Conservation (phyloP, 2,329 filamentous ascomycete genomes). For the Neophaeococcomyces mojaviensis region DNA sequence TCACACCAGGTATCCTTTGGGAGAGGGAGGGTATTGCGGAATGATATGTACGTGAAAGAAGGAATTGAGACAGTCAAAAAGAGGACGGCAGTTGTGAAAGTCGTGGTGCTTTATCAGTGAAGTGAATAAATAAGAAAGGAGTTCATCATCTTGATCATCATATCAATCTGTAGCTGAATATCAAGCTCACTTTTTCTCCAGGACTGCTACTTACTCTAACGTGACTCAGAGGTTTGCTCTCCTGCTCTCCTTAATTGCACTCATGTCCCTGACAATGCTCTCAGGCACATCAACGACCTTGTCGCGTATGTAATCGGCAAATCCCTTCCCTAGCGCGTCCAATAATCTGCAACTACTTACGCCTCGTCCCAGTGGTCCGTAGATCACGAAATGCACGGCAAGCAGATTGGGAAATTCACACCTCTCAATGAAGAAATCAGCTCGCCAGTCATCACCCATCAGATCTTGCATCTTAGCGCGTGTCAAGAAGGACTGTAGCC, state of each 20-base stretch:
- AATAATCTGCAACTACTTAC: slow-evolving; percentile 44
- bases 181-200: no score
- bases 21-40: no score
- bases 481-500: slow-evolving; percentile 37
- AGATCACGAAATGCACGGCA: slow-evolving; percentile 47
- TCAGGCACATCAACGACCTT: slow-evolving; percentile 35
- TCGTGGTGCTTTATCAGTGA: no score
- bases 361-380: slow-evolving; percentile 38
- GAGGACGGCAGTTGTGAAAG: no score
- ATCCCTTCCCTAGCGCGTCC: slow-evolving; percentile 47
- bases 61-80: no score
- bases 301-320: slow-evolving; percentile 45
- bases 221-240: slow-evolving; percentile 18
- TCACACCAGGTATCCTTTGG: no score
- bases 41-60: no score
- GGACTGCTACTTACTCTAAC: not conserved
- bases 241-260: slow-evolving; percentile 13
- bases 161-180: no score
- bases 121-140: no score
- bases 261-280: slow-evolving; percentile 12
- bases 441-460: slow-evolving; percentile 40
- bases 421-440: slow-evolving; percentile 37
- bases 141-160: no score
- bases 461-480: slow-evolving; percentile 31
- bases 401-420: slow-evolving; percentile 41